Conservation (phyloP, 106 monocot genomes). For the Amphibolis antarctica region DNA sequence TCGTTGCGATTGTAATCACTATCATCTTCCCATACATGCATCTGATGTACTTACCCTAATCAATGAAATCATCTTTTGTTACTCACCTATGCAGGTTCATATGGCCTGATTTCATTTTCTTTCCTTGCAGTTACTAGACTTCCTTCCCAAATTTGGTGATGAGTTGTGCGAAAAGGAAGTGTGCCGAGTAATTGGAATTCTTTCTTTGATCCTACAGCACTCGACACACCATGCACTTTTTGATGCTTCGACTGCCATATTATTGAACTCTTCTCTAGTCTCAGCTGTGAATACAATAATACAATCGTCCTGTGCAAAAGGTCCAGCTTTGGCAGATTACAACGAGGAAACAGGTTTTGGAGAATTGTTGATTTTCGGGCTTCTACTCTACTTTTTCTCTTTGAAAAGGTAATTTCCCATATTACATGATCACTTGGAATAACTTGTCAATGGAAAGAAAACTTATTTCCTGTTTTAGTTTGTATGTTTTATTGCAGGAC, state of each 20-base stretch:
- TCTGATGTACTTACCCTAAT: too few relatives aligned
- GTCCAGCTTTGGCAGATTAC: slow-evolving; percentile 51
- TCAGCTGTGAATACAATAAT: slow-evolving; percentile 37
- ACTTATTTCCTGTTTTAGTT: slow-evolving; percentile 23
- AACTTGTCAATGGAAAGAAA: not conserved
- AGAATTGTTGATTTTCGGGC: slow-evolving; percentile 40
- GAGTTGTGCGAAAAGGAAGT: slow-evolving; percentile 25
- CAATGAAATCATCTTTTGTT: too few relatives aligned
- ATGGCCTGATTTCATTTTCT: not conserved
- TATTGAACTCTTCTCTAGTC: slow-evolving; percentile 42
- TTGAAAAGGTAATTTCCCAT: slow-evolving; percentile 42
- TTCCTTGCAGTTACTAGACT: slow-evolving; percentile 46
- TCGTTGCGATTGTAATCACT: too few relatives aligned
- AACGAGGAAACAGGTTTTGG: slow-evolving; percentile 43
- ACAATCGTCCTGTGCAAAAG: slow-evolving; percentile 45
- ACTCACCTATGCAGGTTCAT: too few relatives aligned
- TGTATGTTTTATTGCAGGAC: slow-evolving; percentile 29
- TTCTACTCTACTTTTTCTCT: slow-evolving; percentile 61
- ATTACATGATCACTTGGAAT: not conserved
- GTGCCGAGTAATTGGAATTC: slow-evolving; percentile 38
- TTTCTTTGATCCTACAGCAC: slow-evolving; percentile 61
- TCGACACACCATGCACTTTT: slow-evolving; percentile 38
- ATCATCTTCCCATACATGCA: too few relatives aligned
- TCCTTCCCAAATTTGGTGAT: slow-evolving; percentile 28
- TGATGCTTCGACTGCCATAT: slow-evolving; percentile 69